These are phyloP conservation scores for Chlorella sp. DNA, from an alignment of 139 green algal species.

Conservation along the genomic window DNA sequence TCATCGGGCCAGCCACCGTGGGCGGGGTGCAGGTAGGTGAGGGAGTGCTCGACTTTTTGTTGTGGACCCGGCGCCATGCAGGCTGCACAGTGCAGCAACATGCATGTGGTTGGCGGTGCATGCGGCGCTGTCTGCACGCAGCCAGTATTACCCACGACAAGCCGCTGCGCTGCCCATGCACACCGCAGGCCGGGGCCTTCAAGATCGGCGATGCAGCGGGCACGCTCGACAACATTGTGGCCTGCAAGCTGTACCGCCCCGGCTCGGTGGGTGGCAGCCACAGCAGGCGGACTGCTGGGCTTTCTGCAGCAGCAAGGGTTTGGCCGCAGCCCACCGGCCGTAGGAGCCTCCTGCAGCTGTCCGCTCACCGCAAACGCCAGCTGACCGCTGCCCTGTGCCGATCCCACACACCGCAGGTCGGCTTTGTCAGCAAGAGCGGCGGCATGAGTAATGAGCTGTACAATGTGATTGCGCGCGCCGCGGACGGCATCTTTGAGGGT, in stretches of 20 bases:
- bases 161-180: not conserved
- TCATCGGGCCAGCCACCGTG: constrained; percentile 94
- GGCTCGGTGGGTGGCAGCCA: constrained; percentile 76
- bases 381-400: too few relatives aligned
- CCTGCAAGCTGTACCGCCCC: constrained; percentile 93
- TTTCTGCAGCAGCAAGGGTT: too few relatives aligned
- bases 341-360: too few relatives aligned
- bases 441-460: constrained; percentile 98
- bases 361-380: too few relatives aligned
- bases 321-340: too few relatives aligned
- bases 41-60: not conserved
- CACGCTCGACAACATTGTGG: constrained; percentile 96
- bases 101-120: not conserved
- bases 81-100: too few relatives aligned
- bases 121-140: not conserved
- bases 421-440: constrained; percentile 94
- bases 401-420: constrained; percentile 13
- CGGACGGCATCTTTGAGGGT: constrained; percentile 95
- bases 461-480: constrained; percentile 91
- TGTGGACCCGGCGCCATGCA: too few relatives aligned
- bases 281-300: too few relatives aligned
- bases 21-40: constrained; percentile 83
- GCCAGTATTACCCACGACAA: not conserved
- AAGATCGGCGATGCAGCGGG: constrained; percentile 96
- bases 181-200: constrained; percentile 88